Conservation (phyloP, 2,329 filamentous ascomycete genomes). For the Pyrenophora seminiperda region DNA sequence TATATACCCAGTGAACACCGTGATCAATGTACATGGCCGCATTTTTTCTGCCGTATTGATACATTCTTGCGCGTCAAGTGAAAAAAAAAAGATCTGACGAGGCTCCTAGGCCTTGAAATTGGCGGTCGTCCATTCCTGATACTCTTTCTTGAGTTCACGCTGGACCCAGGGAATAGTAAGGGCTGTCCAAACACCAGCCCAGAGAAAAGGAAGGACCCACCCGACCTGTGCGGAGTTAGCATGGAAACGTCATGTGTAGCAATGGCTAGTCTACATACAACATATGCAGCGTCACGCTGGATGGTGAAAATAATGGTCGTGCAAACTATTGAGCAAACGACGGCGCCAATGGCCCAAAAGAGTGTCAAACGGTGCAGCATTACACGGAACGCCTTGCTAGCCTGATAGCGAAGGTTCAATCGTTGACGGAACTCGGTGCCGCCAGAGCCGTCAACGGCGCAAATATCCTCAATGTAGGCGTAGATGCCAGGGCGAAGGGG, state of each 20-base stretch:
- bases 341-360: slow-evolving; percentile 58
- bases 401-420: slow-evolving; percentile 59
- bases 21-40: slow-evolving; percentile 4
- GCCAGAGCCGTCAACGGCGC: slow-evolving; percentile 59
- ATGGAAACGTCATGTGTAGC: neutral
- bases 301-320: slow-evolving; percentile 57
- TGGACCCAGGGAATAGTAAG: slow-evolving; percentile 55
- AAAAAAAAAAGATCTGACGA: neutral
- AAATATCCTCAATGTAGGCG: slow-evolving; percentile 60
- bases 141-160: slow-evolving; percentile 42
- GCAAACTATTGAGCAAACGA: slow-evolving; percentile 48
- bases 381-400: slow-evolving; percentile 58
- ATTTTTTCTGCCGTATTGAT: slow-evolving; percentile 6
- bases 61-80: neutral
- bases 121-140: slow-evolving; percentile 44
- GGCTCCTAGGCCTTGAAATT: slow-evolving; percentile 44
- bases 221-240: slow-evolving; percentile 45
- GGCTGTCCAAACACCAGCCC: slow-evolving; percentile 55
- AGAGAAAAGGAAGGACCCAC: slow-evolving; percentile 57
- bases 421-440: slow-evolving; percentile 59
- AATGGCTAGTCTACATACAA: slow-evolving; percentile 42
- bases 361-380: slow-evolving; percentile 59
- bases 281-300: slow-evolving; percentile 54
- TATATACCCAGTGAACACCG: slow-evolving; percentile 10
- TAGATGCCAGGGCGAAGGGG: slow-evolving; percentile 61